Base-by-base conservation (phyloP, 139 green algal species). In the Tetraselmis chui region DNA sequence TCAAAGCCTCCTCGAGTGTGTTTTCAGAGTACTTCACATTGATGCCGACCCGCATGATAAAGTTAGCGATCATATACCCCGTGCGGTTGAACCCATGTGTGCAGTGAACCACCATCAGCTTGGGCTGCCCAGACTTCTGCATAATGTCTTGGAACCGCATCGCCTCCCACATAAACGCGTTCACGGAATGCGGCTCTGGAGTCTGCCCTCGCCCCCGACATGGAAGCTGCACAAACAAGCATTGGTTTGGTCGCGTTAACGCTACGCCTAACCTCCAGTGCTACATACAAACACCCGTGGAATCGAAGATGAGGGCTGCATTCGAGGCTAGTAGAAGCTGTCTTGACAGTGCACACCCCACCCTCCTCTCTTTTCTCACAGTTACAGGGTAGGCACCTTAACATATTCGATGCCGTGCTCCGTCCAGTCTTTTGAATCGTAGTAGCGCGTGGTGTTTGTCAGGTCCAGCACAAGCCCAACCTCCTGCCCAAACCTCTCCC, bases 41-140 rank as follows among this genome's bases (percentile, higher is more conserved):
- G 28, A 28, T 77, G 80, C 30, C 28, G 45, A 77, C 45, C 58
- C 92, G 84, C 76, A 92, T 77, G 32, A 96, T 81, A 45, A 86
- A 91, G 32, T 88, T 87, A 25, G 83, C 85, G 59, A 96, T 89
- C 88, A 96, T 92, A 83, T 86, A 95, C 1, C 95, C 92, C 31
- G 96, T 98, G 76, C 96, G 89, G 88, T 99, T 99, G 91, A 95
- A 97, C 77, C 96, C 96, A 82, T 99, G 96, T 59, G 96, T 99
- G 92, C 96, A 99, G 89, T 99, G 96, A 32, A 99, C 91, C 5
- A 98, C 75, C 18, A 89, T 81, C 45, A 80, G 74, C 30, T 77
- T 78, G 25, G 59, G 25, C 81, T 80, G 76, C 67, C 32, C 26
- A 25, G 28, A 23, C 30, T 77, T 82, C 76, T 77, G 45, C 82